Evolutionary conservation across 2,329 filamentous ascomycete genomes (phyloP), one percentile per base, ranked within the genome.

Genomic region (Lecanoromycetidae sp.): DNA sequence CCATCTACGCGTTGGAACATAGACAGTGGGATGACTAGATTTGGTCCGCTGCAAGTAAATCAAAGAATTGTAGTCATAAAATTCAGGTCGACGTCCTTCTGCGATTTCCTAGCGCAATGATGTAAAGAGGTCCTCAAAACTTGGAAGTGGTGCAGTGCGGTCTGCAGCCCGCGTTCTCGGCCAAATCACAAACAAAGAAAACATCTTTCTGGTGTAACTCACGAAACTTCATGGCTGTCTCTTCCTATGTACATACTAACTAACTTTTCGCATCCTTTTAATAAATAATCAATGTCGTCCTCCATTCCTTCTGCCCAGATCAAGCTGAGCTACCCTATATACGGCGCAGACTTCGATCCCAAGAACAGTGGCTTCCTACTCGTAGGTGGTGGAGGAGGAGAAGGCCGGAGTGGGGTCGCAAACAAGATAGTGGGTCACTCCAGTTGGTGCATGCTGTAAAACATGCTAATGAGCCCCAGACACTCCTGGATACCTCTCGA

Each of bases 311-410:
- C 20, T 27, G 50, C 82, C 51, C 82, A 79, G 63, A 70, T 79
- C 56, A 77, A 78, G 47, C 76, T 93, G 54, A 77, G 79, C 49
- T 95, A 90, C 64, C 88, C 88, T 40, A 76, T 94, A 50, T 94
- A 87, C 64, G 79, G 83, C 47, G 84, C 87, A 62, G 87, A 87
- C 60, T 95, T 94, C 64, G 87, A 94, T 60, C 85, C 83, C 43
- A 75, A 82, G 58, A 80, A 93, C 67, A 75, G 81, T 50, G 76
- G 76, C 53, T 80, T 80, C 54, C 71, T 95, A 20, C 69, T 94
- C 7, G 84, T 94, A 30, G 87, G 82, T 51, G 90, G 90, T 44
- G 90, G 90, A 52, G 90, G 90, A 54, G 90, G 90, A 42, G 80
- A 85, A 54, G 80, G 84, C 40, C 77, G 79, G 54, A 87, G 78